These are phyloP conservation scores for Suillus ampliporus DNA, from an alignment of 768 basidiomycete species.

Conservation along the genomic window DNA sequence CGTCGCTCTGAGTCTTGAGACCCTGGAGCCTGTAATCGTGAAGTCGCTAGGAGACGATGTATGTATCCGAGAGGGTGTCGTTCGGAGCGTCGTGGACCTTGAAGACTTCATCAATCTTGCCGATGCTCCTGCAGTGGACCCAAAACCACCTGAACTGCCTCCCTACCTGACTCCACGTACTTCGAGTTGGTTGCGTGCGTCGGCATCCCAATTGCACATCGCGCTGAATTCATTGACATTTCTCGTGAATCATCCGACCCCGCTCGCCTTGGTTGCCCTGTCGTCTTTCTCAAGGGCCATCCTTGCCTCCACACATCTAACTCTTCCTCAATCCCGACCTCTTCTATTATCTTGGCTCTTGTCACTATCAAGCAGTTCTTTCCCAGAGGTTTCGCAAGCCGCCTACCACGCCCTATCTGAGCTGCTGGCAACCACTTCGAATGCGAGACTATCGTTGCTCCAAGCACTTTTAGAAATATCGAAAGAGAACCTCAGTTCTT, in stretches of 20 bases:
- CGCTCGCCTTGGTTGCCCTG: constrained; percentile 65
- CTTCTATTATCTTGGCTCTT: constrained; percentile 77
- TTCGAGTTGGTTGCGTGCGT: constrained; percentile 79
- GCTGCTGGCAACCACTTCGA: constrained; percentile 50
- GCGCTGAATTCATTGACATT: constrained; percentile 79
- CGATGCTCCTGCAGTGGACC: constrained; percentile 18
- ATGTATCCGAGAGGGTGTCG: constrained; percentile 64
- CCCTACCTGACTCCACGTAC: constrained; percentile 64
- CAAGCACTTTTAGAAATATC: constrained; percentile 68
- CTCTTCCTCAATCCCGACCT: constrained; percentile 70
- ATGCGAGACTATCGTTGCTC: constrained; percentile 49
- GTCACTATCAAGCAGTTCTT: constrained; percentile 66
- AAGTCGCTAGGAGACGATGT: constrained; percentile 70
- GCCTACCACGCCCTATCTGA: constrained; percentile 54
- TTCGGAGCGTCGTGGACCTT: constrained; percentile 59
- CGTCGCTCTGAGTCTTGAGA: constrained; percentile 60
- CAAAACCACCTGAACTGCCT: constrained; percentile 31
- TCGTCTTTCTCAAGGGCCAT: constrained; percentile 58
- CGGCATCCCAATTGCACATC: constrained; percentile 81
- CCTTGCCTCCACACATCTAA: constrained; percentile 59
- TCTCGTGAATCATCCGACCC: constrained; percentile 72
- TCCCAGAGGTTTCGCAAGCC: constrained; percentile 53
- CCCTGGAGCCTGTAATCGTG: constrained; percentile 60
- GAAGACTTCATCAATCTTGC: constrained; percentile 60
- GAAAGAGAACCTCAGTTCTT: constrained; percentile 63